phyloP scores from a whole-genome alignment of 805 yeast species.

The Brettanomyces bruxellensis region DNA sequence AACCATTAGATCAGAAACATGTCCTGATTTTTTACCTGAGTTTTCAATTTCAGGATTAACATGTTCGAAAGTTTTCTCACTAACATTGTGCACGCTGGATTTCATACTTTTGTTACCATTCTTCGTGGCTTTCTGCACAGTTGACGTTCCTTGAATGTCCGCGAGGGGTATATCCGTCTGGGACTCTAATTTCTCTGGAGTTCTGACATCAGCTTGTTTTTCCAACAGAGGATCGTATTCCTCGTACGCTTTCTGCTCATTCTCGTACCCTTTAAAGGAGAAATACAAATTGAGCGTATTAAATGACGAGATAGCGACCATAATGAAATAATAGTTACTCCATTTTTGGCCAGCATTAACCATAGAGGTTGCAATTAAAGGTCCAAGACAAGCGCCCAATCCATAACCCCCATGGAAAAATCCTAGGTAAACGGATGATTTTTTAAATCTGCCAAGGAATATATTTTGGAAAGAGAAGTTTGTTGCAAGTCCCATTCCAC shows the following conservation, averaged over 20 bases:
- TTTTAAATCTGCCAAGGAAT: constrained; percentile 39
- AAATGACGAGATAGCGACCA: constrained; percentile 29
- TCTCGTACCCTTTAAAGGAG: constrained; percentile 41
- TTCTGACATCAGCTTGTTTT: background rate
- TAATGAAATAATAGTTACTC: constrained; percentile 42
- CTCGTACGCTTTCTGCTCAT: constrained; percentile 32
- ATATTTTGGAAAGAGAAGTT: constrained; percentile 43
- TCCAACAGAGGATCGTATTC: constrained; percentile 15
- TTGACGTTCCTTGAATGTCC: background rate
- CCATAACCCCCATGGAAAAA: constrained; percentile 64
- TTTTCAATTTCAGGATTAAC: background rate
- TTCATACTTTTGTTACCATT: background rate
- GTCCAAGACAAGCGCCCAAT: constrained; percentile 60
- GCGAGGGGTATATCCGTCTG: background rate
- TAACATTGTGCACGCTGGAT: background rate
- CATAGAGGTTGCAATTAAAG: constrained; percentile 53
- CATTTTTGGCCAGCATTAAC: constrained; percentile 40
- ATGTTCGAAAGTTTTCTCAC: background rate
- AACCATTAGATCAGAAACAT: constrained; percentile 17
- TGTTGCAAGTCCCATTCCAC: constrained; percentile 49
- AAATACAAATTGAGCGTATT: constrained; percentile 28
- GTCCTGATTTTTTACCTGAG: background rate
- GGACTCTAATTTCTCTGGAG: background rate
- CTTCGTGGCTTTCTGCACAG: no score
- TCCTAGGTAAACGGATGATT: constrained; percentile 52